Evolutionary conservation across 768 basidiomycete species (phyloP).

Genomic region (Suillus lakei): DNA sequence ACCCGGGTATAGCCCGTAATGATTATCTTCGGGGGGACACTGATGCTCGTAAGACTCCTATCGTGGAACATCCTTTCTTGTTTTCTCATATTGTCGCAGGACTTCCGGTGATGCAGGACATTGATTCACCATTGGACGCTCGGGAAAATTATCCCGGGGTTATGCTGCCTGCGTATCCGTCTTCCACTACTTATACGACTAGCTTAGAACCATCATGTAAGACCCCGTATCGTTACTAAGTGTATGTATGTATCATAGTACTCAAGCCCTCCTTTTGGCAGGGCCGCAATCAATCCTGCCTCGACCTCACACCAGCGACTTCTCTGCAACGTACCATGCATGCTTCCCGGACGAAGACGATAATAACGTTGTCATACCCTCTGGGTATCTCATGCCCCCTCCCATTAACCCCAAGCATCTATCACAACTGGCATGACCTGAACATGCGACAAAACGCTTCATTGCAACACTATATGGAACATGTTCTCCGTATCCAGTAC

Average conservation of each 20-base stretch:
- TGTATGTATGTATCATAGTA: constrained; percentile 66
- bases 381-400: constrained; percentile 20
- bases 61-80: not conserved
- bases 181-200: constrained; percentile 45
- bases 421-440: constrained; percentile 15
- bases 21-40: constrained; percentile 27
- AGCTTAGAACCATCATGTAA: constrained; percentile 72
- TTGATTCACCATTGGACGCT: constrained; percentile 35
- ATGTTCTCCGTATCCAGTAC: constrained; percentile 72
- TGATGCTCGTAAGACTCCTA: constrained; percentile 30
- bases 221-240: constrained; percentile 73
- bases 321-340: constrained; percentile 26
- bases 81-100: constrained; percentile 22
- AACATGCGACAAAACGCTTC: constrained; percentile 25
- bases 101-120: constrained; percentile 34
- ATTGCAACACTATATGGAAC: constrained; percentile 55
- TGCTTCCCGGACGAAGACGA: constrained; percentile 20
- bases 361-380: constrained; percentile 22
- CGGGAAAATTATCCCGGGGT: constrained; percentile 35
- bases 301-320: constrained; percentile 34
- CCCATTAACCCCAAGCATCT: constrained; percentile 11
- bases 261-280: constrained; percentile 66
- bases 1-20: constrained; percentile 33
- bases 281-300: constrained; percentile 40
- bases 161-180: constrained; percentile 34